phyloP scores from a whole-genome alignment of 106 monocot species.

The Agapanthus africanus region DNA sequence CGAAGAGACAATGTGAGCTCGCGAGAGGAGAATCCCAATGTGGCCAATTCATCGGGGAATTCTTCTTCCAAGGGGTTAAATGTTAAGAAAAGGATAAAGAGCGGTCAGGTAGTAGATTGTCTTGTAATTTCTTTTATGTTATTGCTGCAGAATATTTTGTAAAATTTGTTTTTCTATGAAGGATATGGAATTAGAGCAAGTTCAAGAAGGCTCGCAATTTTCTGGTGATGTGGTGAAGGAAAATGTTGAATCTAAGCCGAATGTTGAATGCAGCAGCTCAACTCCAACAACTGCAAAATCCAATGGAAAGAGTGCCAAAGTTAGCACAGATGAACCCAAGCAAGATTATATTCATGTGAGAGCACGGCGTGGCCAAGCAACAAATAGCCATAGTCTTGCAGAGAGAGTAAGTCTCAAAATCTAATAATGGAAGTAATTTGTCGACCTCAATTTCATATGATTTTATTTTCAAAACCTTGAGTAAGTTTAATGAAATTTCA shows the following conservation, averaged over 20 bases:
- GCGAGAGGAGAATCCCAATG: neutral
- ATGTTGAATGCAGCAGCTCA: constrained; percentile 21
- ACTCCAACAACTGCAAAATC: constrained; percentile 10
- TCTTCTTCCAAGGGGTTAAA: constrained; percentile 5
- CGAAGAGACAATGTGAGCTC: neutral
- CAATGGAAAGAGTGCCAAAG: constrained; percentile 15
- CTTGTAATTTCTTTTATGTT: neutral
- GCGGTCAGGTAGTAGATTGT: constrained; percentile 14
- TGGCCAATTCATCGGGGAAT: neutral
- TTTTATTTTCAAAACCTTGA: no score
- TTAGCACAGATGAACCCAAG: constrained; percentile 17
- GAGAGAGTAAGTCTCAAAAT: constrained; percentile 25
- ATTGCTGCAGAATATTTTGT: neutral
- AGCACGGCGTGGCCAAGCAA: constrained; percentile 35
- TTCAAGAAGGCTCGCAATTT: constrained; percentile 10
- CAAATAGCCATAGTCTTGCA: constrained; percentile 37
- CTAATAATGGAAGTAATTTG: neutral
- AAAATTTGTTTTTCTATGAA: neutral
- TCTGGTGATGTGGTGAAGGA: constrained; percentile 18
- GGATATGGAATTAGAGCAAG: constrained; percentile 23
- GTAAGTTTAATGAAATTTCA: no score
- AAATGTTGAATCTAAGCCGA: constrained; percentile 10
- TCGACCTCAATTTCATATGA: no score
- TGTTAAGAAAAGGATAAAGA: constrained; percentile 25
- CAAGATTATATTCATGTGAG: constrained; percentile 34